Evolutionary conservation across 306 rosid genomes (phyloP), one percentile per base, ranked within the genome.

Genomic region (Vigna nakashimae): DNA sequence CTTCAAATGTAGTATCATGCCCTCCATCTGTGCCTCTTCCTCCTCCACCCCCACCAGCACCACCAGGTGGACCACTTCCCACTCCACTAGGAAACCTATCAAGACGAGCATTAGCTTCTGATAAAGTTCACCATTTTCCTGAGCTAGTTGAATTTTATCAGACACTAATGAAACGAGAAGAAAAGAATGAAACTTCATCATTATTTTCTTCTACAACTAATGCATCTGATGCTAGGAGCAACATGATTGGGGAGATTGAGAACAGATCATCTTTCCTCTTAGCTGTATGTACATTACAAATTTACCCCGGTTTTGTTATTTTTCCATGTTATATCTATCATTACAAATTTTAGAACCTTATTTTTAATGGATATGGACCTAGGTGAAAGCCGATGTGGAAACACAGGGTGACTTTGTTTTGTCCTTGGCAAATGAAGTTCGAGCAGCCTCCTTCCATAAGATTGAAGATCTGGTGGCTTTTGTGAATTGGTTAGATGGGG

Each of bases 401-500:
- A 87, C 91, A 36, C 98, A 93, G 74, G 94, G 93, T 43, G 98
- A 87, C 72, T 93, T 93, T 77, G 89, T 93, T 69, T 83, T 84
- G 83, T 89, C 93, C 36, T 81, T 93, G 86, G 98, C 98, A 71
- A 84, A 86, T 80, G 97, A 93, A 91, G 91, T 93, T 83, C 91
- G 97, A 77, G 93, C 87, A 52, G 94, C 94, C 74, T 84, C 94
- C 67, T 91, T 93, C 85, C 74, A 90, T 48, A 82, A 80, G 77
- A 81, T 91, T 65, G 94, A 85, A 56, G 94, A 93, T 86, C 82
- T 93, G 20, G 87, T 91, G 81, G 84, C 94, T 84, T 93, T 93
- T 73, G 97, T 93, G 76, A 91, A 91, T 86, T 93, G 98, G 98
- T 88, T 93, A 18, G 98, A 93, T 58, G 97, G 89, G 74, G 98